Base-by-base conservation (phyloP, 257 asterid species). In the Solanum appendiculatum region DNA sequence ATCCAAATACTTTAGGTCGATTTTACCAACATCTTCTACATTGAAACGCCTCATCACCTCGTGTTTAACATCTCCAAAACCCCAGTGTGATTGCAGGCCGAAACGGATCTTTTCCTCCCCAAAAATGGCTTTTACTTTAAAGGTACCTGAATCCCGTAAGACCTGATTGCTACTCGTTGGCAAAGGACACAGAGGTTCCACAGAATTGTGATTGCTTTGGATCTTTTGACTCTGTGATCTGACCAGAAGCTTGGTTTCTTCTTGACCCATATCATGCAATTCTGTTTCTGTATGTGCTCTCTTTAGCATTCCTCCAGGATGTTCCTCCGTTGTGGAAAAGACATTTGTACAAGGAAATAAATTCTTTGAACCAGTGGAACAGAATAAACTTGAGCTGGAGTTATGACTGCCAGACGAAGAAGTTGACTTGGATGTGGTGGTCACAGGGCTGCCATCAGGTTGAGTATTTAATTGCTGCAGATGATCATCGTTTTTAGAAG, bases 41-140 rank as follows among this genome's bases (percentile, higher is more conserved):
- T 89, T 93, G 86, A 95, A 95, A 40, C 97, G 96, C 94, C 94
- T 89, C 54, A 89, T 86, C 4, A 95, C 90, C 90, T 94, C 96
- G 64, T 82, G 89, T 56, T 89, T 92, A 36, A 95, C 74, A 77
- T 91, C 95, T 86, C 87, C 87, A 80, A 92, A 93, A 69, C 93
- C 89, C 94, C 97, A 94, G 15, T 88, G 91, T 31, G 92, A 91
- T 75, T 90, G 96, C 90, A 95, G 89, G 86, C 94, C 92, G 84
- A 95, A 91, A 58, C 98, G 94, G 70, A 93, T 86, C 85, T 93
- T 95, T 88, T 93, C 98, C 42, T 93, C 96, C 44, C 97, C 97
- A 78, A 90, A 92, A 42, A 89, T 88, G 77, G 94, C 98, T 93
- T 95, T 94, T 77, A 94, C 92, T 90, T 91, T 93, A 73, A 89